Evolutionary conservation across 1,284 basidiomycete genomes (phyloP), one percentile per base, ranked within the genome.

Genomic region (Tremellales sp.): DNA sequence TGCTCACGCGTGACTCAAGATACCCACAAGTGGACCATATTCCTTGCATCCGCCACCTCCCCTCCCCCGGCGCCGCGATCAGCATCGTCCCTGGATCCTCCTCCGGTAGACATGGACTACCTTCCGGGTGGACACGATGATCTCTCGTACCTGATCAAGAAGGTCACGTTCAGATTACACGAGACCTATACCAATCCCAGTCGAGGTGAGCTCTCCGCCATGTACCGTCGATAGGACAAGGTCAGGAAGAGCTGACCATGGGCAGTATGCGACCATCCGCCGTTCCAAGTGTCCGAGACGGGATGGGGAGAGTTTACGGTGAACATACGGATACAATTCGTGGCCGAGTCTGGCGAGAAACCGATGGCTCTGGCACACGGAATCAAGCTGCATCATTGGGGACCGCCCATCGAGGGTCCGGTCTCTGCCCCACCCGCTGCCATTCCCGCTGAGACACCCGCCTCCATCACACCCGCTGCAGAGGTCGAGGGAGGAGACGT

Each of bases 251-350:
- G 16, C 13, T 35, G 16, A n/a, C 21, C 25, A 5, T 35, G 16
- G 29, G 29, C 29, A 97, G 91, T 86, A 59, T 71, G 95, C 39
- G 95, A 99, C 65, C 90, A 86, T 65, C 82, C 89, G 7, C 95
- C 95, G 0, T 99, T 92, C 65, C 86, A 90, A 59, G 84, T 98
- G 8, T 86, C 90, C 6, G 95, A 98, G 70, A 97, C 94, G 8
- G 95, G 94, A 38, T 99, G 95, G 95, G 95, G 95, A 64, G 95
- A 99, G 76, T 99, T 99, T 72, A 91, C 97, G 62, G 86, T 98
- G 52, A 82, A 86, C 63, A 94, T 99, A 61, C 84, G 89, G 53
- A 85, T 99, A 53, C 87, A 85, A 42, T 97, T 98, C 72, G 78
- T 91, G n/a, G 73, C 80, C 36, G 95, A 99, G 71, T 83, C 92